phyloP scores from a whole-genome alignment of 129 eudicot species.

The Helianthus tuberosus region DNA sequence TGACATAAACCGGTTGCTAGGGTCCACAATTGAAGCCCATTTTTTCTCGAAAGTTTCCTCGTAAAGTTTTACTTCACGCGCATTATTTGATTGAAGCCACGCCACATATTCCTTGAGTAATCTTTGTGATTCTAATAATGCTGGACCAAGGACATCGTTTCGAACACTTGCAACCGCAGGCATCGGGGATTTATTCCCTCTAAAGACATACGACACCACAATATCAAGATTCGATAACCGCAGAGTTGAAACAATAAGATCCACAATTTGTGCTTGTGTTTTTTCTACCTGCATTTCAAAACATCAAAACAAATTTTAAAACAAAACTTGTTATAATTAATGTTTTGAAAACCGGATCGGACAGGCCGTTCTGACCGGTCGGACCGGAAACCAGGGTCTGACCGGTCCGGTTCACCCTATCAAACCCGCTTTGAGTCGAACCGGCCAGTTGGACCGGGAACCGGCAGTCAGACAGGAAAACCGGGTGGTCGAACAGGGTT shows the following conservation, averaged over 20 bases:
- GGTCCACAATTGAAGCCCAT: constrained; percentile 62
- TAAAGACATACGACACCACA: constrained; percentile 60
- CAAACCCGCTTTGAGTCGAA: too few relatives aligned
- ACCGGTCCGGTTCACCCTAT: too few relatives aligned
- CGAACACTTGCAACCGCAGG: constrained; percentile 68
- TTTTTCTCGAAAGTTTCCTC: constrained; percentile 67
- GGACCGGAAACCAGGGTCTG: too few relatives aligned
- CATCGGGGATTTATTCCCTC: constrained; percentile 57
- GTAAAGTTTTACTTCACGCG: constrained; percentile 54
- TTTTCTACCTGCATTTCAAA: constrained; percentile 62
- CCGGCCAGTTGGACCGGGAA: too few relatives aligned
- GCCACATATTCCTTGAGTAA: constrained; percentile 52
- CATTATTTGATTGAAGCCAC: constrained; percentile 77
- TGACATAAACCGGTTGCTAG: constrained; percentile 35
- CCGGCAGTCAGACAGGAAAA: too few relatives aligned
- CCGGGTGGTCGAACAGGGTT: too few relatives aligned
- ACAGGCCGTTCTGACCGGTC: too few relatives aligned
- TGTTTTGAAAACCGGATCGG: too few relatives aligned
- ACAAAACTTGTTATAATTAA: background rate
- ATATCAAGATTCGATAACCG: constrained; percentile 81
- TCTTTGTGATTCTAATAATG: constrained; percentile 69
- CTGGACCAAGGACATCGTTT: constrained; percentile 78
- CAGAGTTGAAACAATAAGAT: constrained; percentile 75
- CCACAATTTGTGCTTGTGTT: constrained; percentile 63
- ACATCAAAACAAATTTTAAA: background rate